Percentiles rank a stretch among this genome's conserved stretches.
Conservation (phyloP, 495 filamentous ascomycete genomes). For the Neurospora cerealis region DNA sequence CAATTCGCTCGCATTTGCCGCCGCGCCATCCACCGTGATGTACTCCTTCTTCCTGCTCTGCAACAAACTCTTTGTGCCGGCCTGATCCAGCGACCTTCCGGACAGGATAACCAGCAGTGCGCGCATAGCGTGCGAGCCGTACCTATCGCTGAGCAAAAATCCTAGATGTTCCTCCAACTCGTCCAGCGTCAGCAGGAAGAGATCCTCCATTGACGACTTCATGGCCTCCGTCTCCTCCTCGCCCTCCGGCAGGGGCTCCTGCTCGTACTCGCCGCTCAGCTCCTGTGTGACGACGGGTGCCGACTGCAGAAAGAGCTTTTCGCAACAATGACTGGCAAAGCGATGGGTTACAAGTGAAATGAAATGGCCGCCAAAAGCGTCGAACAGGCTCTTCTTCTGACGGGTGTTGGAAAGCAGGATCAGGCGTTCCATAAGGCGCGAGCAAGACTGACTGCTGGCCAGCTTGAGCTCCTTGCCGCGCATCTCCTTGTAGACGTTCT, state of each 20-base stretch:
- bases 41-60: constrained; percentile 87
- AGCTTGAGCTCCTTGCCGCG: constrained; percentile 90
- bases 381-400: constrained; percentile 80
- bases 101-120: constrained; percentile 78
- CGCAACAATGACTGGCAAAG: constrained; percentile 94
- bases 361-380: constrained; percentile 80
- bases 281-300: constrained; percentile 70
- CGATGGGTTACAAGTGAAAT: constrained; percentile 82
- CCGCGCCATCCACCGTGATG: constrained; percentile 42
- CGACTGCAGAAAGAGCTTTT: constrained; percentile 77
- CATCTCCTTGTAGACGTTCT: constrained; percentile 78
- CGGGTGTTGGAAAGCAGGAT: constrained; percentile 67
- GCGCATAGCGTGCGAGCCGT: constrained; percentile 83
- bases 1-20: constrained; percentile 16
- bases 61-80: constrained; percentile 56
- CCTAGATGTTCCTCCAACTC: constrained; percentile 77
- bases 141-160: constrained; percentile 76
- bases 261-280: constrained; percentile 35
- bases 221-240: constrained; percentile 13
- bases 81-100: constrained; percentile 60
- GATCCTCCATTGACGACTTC: constrained; percentile 61
- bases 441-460: constrained; percentile 89
- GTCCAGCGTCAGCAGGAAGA: constrained; percentile 71
- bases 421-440: constrained; percentile 80
- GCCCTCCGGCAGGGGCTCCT: constrained; percentile 16